These are phyloP conservation scores for carrot (Daucus carota) DNA, from an alignment of 129 eudicot genomes.

Conservation along the genomic window DH1_v3.0 NC_030382.2:40466001-40466500, in stretches of 20 bases:
- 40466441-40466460: constrained; percentile 48
- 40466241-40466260: constrained; percentile 69
- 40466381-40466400: no score
- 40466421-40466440: constrained; percentile 42
- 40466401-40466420: constrained; percentile 35
- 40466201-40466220: constrained; percentile 69
- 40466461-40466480: constrained; percentile 71
- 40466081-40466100: constrained; percentile 25
- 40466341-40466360: constrained; percentile 68
- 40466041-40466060: constrained; percentile 5
- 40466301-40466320: constrained; percentile 21
- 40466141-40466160: constrained; percentile 20
- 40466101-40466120: constrained; percentile 45
- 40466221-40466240: constrained; percentile 42
- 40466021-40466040: constrained; percentile 17
- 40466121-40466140: constrained; percentile 65
- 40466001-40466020: constrained; percentile 21
- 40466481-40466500: constrained; percentile 45
- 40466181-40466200: constrained; percentile 48
- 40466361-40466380: no score
- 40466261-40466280: constrained; percentile 78
- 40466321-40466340: constrained; percentile 59
- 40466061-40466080: constrained; percentile 22
- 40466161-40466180: constrained; percentile 39
- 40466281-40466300: constrained; percentile 34